Evolutionary conservation across 2,329 filamentous ascomycete species (phyloP), one percentile per base, ranked within the genome.

Genomic region (Aspergillus quadricinctus): DNA sequence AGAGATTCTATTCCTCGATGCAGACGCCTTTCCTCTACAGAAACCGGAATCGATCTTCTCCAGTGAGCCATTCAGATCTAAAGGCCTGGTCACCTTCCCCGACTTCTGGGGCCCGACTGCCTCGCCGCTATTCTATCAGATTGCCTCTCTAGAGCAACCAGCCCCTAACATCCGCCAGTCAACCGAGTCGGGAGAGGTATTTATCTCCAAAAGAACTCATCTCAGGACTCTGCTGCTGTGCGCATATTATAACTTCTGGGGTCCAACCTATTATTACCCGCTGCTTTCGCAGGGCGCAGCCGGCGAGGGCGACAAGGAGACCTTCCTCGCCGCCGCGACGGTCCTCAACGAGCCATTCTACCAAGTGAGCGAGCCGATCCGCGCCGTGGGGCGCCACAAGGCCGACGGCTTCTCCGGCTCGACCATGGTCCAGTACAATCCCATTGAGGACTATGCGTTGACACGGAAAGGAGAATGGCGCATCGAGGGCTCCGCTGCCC

Each of bases 1-100:
- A 64, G 77, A 84, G 53, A 76, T 83, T 10, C 73, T 86, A 19
- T 84, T 83, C 68, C 78, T 86, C 64, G 83, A 86, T 63, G 80
- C 80, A 54, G 82, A 85, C 63, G 77, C 76, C 58, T 83, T 84
- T 62, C 81, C 82, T 11, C 66, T 78, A 25, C 71, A 75, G 48
- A 72, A 79, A 52, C 78, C 78, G 0, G 71, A 72, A 25, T 57
- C 67, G 3, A 67, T 85, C 14, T 81, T 86, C 60, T 69, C 76
- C n/a, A 70, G 74, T 1, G 77, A 81, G 40, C 80, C 81, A 0
- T 85, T 80, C 66, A 73, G 62, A 5, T 78, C 78, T 1, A 76
- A 75, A 1, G 83, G 83, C 14, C 69, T 85, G 52, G 74, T 86
- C 17, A 65, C 64, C 8, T 65, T 63, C 61, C 63, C 64, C 4